These are phyloP conservation scores for Mayamaea pseudoterrestris DNA, from an alignment of 108 stramenopile genomes.

Conservation along the genomic window DNA sequence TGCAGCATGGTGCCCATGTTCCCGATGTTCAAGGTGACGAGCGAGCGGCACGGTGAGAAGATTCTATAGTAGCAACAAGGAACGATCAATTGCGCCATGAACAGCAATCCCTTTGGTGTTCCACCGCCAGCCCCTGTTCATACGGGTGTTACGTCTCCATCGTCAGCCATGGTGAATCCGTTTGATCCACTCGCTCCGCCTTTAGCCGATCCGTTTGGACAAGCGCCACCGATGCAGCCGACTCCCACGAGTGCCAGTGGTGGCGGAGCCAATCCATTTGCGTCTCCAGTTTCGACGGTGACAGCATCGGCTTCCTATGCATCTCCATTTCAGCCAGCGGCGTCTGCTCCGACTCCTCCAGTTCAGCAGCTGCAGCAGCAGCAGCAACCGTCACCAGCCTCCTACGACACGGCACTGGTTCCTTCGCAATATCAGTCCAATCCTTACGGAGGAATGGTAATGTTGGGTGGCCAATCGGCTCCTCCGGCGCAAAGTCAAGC, in stretches of 20 bases:
- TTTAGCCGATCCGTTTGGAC: slow-evolving; percentile 5
- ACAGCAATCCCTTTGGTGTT: slow-evolving; percentile 3
- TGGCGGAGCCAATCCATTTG: slow-evolving; percentile 18
- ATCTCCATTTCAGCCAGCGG: background rate
- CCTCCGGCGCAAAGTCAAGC: too few species aligned
- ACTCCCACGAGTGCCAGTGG: slow-evolving; percentile 3
- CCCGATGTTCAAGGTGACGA: too few species aligned
- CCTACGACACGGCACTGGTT: background rate
- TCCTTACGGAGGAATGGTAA: slow-evolving; percentile 1
- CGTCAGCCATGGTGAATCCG: slow-evolving; percentile 11
- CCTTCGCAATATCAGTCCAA: background rate
- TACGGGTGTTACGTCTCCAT: slow-evolving; percentile 16
- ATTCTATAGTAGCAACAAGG: too few species aligned
- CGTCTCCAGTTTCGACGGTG: slow-evolving; percentile 6
- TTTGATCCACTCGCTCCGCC: slow-evolving; percentile 4
- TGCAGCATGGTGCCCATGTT: too few species aligned
- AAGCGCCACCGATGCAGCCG: slow-evolving; percentile 9
- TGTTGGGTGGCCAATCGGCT: background rate
- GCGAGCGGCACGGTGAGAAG: too few species aligned
- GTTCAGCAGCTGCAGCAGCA: background rate
- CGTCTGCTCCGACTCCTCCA: background rate
- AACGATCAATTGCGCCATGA: too few species aligned
- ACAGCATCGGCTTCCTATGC: background rate
- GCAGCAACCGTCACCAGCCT: background rate
- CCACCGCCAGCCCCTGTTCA: slow-evolving; percentile 9